phyloP scores from a whole-genome alignment of 768 basidiomycete genomes.

The Psilocybe cyanescens region DNA sequence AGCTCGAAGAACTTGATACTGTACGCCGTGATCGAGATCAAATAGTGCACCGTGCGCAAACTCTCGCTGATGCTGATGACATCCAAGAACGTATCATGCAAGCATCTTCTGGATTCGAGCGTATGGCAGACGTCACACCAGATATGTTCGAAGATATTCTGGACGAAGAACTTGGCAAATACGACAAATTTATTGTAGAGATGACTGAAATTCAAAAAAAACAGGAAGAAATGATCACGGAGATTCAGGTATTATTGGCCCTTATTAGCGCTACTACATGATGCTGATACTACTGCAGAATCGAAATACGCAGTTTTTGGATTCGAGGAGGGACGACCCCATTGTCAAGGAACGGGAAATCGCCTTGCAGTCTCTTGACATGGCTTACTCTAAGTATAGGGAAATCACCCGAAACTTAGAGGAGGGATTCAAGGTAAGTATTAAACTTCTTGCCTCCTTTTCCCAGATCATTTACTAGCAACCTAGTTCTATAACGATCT shows the following conservation, averaged over 20 bases:
- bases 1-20: constrained; percentile 82
- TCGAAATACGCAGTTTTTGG: constrained; percentile 72
- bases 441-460: constrained; percentile 12
- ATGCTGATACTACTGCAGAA: constrained; percentile 35
- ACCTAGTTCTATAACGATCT: constrained; percentile 92
- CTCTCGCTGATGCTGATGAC: constrained; percentile 70
- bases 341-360: constrained; percentile 79
- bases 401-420: constrained; percentile 86
- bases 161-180: constrained; percentile 80
- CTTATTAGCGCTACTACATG: not conserved
- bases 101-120: constrained; percentile 68
- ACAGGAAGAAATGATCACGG: constrained; percentile 67
- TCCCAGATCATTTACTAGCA: not conserved
- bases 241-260: constrained; percentile 60
- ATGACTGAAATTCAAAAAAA: constrained; percentile 54
- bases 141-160: constrained; percentile 88
- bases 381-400: constrained; percentile 85
- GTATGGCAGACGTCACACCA: constrained; percentile 72
- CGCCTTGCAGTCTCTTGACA: constrained; percentile 80
- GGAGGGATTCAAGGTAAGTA: constrained; percentile 79
- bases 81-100: constrained; percentile 69
- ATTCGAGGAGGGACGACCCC: constrained; percentile 79
- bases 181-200: constrained; percentile 72
- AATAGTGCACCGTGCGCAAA: constrained; percentile 65
- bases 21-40: constrained; percentile 62